Percentiles rank a stretch among this genome's conserved stretches.
Conservation (phyloP, 305 asterid species). For the Solanum aculeatissimum region DNA sequence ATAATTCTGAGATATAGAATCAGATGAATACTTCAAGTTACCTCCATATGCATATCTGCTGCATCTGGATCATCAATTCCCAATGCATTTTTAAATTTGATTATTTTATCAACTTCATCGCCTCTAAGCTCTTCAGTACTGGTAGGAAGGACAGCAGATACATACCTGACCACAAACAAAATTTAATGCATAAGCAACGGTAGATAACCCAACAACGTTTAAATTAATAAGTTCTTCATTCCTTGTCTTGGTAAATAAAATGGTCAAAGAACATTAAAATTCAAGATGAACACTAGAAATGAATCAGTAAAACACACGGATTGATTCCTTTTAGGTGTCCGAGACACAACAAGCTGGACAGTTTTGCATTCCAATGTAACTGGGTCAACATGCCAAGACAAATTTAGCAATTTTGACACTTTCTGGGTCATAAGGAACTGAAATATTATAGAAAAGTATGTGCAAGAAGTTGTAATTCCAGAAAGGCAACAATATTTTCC, state of each 20-base stretch:
- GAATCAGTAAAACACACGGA: not conserved
- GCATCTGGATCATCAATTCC: conserved; percentile 99
- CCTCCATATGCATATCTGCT: conserved; percentile 99
- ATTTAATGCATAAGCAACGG: not conserved
- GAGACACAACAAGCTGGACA: not conserved
- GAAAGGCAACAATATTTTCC: not conserved
- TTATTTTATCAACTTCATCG: conserved; percentile 72
- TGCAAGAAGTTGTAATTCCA: not conserved
- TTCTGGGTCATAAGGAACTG: not conserved
- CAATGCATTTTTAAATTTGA: conserved; percentile 67
- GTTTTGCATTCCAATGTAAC: not conserved
- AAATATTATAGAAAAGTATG: not conserved
- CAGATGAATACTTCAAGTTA: conserved; percentile 11
- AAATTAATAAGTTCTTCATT: not conserved
- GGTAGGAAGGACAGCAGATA: conserved; percentile 77
- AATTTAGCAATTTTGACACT: not conserved
- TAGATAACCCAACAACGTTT: not conserved
- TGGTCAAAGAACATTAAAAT: not conserved
- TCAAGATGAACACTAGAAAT: not conserved
- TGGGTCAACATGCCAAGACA: not conserved
- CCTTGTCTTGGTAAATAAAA: not conserved
- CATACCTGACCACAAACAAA: conserved; percentile 37
- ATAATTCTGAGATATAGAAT: not conserved
- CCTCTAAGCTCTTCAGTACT: conserved; percentile 87
- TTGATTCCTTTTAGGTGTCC: not conserved